Evolutionary conservation across 306 rosid genomes (phyloP), one percentile per base, ranked within the genome.

Genomic region (Cyclanthera cordifolia): DNA sequence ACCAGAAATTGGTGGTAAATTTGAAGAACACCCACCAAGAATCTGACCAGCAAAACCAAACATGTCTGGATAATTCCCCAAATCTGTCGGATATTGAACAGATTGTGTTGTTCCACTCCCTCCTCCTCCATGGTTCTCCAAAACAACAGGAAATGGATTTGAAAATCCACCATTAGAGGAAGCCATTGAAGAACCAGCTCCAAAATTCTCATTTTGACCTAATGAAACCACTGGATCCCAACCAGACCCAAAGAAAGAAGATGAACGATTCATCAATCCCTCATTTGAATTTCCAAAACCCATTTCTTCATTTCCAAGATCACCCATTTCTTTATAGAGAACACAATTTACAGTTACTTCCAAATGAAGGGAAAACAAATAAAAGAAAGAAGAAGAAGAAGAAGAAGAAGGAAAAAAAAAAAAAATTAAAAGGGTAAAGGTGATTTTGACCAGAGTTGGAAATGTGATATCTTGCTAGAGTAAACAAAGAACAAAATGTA

Each of bases 181-280:
- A 4, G 28, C 74, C 54, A 70, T 34, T 70, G 73, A 53, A 19
- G 41, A 34, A 34, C 8, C 41, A 0, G 73, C 61, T 16, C 68
- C 68, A 58, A 45, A 46, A 28, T 47, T 47, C 65, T 58, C 75
- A 16, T 16, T 17, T 27, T 72, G 75, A 57, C 55, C 41, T 41
- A 72, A 45, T 0, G 58, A 54, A 80, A 82, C 85, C 75, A 90
- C 82, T 49, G 97, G 94, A 84, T 94, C 97, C 99, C 99, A 94
- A 75, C 82, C 77, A 69, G 96, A 79, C 75, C 78, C 81, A 68
- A 83, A 85, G 77, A 87, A 89, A 70, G 82, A 80, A 45, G 83
- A 65, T 23, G 88, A 76, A 64, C 84, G 80, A 79, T 76, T 82
- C 77, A 80, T 58, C 50, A 80, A 39, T 50, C 68, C 69, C 23